phyloP scores from a whole-genome alignment of 2,329 filamentous ascomycete genomes.

The Trichoderma atroviride region DNA sequence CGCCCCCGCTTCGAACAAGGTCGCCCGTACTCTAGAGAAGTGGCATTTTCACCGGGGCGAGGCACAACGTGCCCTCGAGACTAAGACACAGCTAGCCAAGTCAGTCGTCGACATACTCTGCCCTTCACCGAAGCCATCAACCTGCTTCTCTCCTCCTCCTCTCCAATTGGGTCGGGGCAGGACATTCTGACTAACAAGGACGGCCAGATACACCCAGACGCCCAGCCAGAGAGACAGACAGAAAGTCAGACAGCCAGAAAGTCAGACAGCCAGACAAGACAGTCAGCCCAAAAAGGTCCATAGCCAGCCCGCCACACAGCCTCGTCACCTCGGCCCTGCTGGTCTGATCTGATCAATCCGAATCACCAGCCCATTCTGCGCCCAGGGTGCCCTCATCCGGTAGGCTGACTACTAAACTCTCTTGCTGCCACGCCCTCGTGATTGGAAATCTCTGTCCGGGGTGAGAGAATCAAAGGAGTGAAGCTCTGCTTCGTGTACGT shows the following conservation, averaged over 20 bases:
- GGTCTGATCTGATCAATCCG: background rate
- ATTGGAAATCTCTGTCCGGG: background rate
- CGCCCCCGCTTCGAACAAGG: conserved; percentile 26
- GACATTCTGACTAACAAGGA: conserved; percentile 18
- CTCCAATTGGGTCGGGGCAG: conserved; percentile 10
- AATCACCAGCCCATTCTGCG: conserved; percentile 5
- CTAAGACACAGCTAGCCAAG: conserved; percentile 16
- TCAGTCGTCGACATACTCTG: conserved; percentile 3
- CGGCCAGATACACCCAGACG: background rate
- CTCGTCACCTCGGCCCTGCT: conserved; percentile 3
- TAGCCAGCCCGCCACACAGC: background rate
- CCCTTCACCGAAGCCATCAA: conserved; percentile 15
- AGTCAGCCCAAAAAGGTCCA: background rate
- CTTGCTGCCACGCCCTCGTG: background rate
- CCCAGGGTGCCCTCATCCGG: background rate
- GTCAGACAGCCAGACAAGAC: background rate
- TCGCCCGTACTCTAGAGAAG: background rate
- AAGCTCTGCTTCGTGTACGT: conserved; percentile 19
- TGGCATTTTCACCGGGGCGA: conserved; percentile 13
- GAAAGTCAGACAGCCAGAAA: background rate
- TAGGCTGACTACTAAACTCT: background rate
- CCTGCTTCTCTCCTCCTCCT: background rate
- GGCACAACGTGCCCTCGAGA: background rate
- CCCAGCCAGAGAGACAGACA: background rate
- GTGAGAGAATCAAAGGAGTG: background rate